Evolutionary conservation across 148 eudicot species (phyloP), one percentile per base, ranked within the genome.

Genomic region (Pouteria glomerata): DNA sequence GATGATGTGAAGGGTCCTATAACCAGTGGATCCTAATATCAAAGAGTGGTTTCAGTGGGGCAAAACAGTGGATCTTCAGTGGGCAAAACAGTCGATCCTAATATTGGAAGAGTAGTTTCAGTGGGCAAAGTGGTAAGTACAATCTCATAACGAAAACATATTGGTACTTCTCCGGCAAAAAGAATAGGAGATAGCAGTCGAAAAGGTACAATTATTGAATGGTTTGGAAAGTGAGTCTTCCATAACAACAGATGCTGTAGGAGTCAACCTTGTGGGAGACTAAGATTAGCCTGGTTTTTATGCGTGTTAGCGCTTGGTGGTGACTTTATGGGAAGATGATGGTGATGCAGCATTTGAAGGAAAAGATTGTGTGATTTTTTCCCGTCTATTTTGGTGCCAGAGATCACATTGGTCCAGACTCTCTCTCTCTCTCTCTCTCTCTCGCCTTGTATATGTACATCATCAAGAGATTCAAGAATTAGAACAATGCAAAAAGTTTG

Each of bases 331-430:
- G 45, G 37, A 23, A 41, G 55, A 8, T 39, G 70, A 30, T 2
- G 57, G 39, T 47, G 26, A 11, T 8, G 57, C 57, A 66, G 70
- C 41, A 66, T 29, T 66, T 45, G 51, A 14, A 16, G 69, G 55
- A 29, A 39, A 39, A 39, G 44, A 39, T 4, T 10, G 23, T 63
- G 10, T 45, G 23, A 30, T 24, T 26, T 44, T 44, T 37, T 0
- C 11, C 3, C 7, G 10, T 42, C 35, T 15, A 44, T 44, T 60
- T 19, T 19, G 57, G 14, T 31, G 61, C 33, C 8, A 33, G 37
- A 30, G 31, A 29, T 47, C 57, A 48, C 41, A 50, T 45, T 30
- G 42, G n/a, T 29, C 68, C 53, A 47, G n/a, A 27, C 23, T 29
- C 24, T 21, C 30, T 24, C 4, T 64, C 34, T 64, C 15, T 15